Percentiles rank a stretch among this genome's conserved stretches.
These are phyloP conservation scores for Macrocybe gigantea DNA, from an alignment of 768 basidiomycete species.

Conservation along the genomic window DNA sequence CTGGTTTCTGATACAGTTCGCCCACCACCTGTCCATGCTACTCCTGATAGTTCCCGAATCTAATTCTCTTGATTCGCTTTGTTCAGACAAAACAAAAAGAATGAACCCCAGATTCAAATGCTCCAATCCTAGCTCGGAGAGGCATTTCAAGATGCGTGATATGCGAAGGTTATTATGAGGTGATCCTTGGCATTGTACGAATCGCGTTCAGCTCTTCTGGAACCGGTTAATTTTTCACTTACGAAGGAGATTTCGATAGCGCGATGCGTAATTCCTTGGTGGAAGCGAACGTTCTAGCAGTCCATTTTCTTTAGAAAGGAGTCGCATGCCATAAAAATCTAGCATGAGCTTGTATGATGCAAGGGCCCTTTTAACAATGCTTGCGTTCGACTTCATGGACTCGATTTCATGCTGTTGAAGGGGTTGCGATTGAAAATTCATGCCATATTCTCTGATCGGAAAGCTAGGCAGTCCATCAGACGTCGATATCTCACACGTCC, in stretches of 20 bases:
- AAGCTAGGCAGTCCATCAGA: constrained; percentile 35
- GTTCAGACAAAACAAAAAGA: constrained; percentile 63
- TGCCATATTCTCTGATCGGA: constrained; percentile 68
- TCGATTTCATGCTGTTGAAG: constrained; percentile 61
- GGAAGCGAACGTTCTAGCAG: constrained; percentile 46
- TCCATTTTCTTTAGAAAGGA: constrained; percentile 53
- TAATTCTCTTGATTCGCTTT: constrained; percentile 52
- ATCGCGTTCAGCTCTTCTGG: not conserved
- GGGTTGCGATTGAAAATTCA: constrained; percentile 65
- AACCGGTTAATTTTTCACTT: constrained; percentile 23
- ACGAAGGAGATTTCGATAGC: constrained; percentile 65
- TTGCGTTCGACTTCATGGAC: constrained; percentile 45
- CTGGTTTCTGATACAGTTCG: constrained; percentile 63
- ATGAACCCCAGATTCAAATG: constrained; percentile 60
- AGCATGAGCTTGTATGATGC: constrained; percentile 70
- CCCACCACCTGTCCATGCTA: constrained; percentile 81
- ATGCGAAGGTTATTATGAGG: constrained; percentile 76
- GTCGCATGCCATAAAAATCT: constrained; percentile 74
- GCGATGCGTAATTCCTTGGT: constrained; percentile 42
- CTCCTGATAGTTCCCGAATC: constrained; percentile 37
- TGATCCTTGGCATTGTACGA: constrained; percentile 34
- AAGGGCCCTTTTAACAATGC: constrained; percentile 44
- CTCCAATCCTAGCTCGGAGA: constrained; percentile 67
- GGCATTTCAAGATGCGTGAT: constrained; percentile 69
- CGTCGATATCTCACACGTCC: not conserved